A percentile compares a stretch with the other conserved stretches of the same genome.
These are phyloP conservation scores for Crithidia expoeki DNA, from an alignment of 208 protist genomes.

Conservation along the genomic window DNA sequence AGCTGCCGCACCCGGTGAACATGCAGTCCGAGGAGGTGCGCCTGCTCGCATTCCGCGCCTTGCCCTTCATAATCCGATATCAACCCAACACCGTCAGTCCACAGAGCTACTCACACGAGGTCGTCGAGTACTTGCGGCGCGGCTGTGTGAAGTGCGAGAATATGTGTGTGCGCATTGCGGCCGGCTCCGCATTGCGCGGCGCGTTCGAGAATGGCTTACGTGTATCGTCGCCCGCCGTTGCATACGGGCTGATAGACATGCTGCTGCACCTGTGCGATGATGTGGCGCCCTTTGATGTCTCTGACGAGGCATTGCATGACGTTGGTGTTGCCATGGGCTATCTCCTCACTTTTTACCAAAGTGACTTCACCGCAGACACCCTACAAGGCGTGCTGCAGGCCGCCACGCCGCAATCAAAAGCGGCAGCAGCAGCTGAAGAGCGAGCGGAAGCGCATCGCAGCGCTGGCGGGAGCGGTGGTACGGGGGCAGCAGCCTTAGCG, in stretches of 20 bases:
- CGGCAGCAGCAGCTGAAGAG: conserved; percentile 16
- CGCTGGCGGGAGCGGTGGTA: background rate
- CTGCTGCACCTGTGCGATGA: conserved; percentile 34
- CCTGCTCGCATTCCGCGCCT: conserved; percentile 40
- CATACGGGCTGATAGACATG: conserved; percentile 32
- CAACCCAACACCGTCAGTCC: conserved; percentile 8
- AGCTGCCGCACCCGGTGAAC: conserved; percentile 65
- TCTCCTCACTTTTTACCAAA: conserved; percentile 50
- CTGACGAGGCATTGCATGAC: conserved; percentile 36
- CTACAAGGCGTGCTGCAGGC: conserved; percentile 28
- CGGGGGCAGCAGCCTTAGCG: background rate
- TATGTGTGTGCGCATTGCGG: conserved; percentile 38
- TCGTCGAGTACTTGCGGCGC: conserved; percentile 47
- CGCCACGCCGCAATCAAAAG: conserved; percentile 12
- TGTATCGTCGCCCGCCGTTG: conserved; percentile 25
- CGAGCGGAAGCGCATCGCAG: conserved; percentile 20
- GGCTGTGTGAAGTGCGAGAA: conserved; percentile 27
- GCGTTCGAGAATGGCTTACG: conserved; percentile 40
- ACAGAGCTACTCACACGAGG: conserved; percentile 25
- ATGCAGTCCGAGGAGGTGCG: conserved; percentile 43
- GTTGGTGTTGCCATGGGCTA: conserved; percentile 49
- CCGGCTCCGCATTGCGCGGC: conserved; percentile 33
- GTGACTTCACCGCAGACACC: conserved; percentile 30
- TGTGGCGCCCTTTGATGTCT: conserved; percentile 19
- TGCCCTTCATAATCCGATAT: conserved; percentile 41